phyloP scores from a whole-genome alignment of 1,284 basidiomycete genomes.

The Phylloporus sp. region DNA sequence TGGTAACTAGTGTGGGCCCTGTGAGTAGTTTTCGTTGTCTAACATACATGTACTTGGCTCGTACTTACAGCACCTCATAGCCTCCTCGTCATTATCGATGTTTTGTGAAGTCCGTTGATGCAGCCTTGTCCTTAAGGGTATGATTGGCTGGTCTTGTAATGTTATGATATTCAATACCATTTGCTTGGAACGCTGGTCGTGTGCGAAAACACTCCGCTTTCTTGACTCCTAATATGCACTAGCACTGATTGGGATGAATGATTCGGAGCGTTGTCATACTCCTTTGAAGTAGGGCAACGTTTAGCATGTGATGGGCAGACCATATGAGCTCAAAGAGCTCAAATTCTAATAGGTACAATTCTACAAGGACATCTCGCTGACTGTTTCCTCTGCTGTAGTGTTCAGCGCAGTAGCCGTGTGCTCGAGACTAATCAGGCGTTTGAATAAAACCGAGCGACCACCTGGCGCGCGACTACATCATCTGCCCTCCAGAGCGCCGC shows the following conservation, averaged over 20 bases:
- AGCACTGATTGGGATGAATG: conserved; percentile 7
- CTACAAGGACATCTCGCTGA: too few relatives aligned
- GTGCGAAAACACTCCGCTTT: background rate
- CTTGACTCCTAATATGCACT: background rate
- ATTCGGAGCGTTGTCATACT: background rate
- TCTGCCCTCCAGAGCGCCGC: too few relatives aligned
- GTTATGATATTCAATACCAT: conserved; percentile 5
- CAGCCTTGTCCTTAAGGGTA: conserved; percentile 10
- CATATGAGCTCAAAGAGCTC: too few relatives aligned
- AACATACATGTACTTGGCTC: conserved; percentile 11
- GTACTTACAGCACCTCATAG: conserved; percentile 30
- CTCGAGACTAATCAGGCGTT: too few relatives aligned
- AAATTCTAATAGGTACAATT: too few relatives aligned
- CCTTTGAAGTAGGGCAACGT: conserved; percentile 2
- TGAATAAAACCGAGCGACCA: too few relatives aligned
- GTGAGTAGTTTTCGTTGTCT: conserved; percentile 31
- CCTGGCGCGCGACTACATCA: too few relatives aligned
- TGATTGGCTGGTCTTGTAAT: conserved; percentile 19
- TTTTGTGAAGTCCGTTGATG: conserved; percentile 38
- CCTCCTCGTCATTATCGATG: conserved; percentile 17
- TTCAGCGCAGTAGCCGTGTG: too few relatives aligned
- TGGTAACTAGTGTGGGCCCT: conserved; percentile 20
- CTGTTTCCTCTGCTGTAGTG: too few relatives aligned
- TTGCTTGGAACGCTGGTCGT: conserved; percentile 8
- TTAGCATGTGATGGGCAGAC: too few relatives aligned